These are phyloP conservation scores for Silene vulgaris DNA, from an alignment of 179 eudicot genomes.

Conservation along the genomic window DNA sequence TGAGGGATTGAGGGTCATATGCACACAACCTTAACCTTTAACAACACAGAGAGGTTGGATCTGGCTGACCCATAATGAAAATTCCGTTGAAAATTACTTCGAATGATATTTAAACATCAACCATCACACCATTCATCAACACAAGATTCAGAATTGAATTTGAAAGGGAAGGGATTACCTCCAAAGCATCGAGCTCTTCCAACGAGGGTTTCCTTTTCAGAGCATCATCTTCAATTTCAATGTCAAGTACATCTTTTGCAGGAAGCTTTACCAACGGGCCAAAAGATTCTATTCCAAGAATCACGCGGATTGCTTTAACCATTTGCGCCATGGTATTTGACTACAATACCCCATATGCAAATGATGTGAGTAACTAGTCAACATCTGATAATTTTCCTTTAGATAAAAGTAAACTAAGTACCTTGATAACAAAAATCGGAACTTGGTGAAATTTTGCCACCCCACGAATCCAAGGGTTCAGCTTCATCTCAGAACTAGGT, in stretches of 20 bases:
- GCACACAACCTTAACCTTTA: no score
- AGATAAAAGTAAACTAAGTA: conserved; percentile 22
- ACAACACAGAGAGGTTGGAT: no score
- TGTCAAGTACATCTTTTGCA: conserved; percentile 41
- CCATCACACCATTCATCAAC: background rate
- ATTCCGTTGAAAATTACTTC: no score
- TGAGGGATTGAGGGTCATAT: no score
- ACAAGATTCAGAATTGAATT: background rate
- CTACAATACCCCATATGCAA: conserved; percentile 39
- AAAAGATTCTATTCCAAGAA: conserved; percentile 60
- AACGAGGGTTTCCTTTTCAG: conserved; percentile 76
- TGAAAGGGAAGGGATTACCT: conserved; percentile 43
- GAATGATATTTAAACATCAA: background rate
- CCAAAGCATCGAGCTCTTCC: conserved; percentile 98
- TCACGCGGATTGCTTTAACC: conserved; percentile 91
- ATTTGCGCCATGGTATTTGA: conserved; percentile 93
- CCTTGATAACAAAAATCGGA: conserved; percentile 89
- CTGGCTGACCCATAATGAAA: no score
- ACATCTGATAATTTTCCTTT: background rate
- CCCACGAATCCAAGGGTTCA: conserved; percentile 92
- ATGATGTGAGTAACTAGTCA: background rate
- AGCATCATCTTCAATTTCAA: conserved; percentile 82
- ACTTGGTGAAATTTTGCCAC: conserved; percentile 87
- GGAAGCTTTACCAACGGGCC: conserved; percentile 36
- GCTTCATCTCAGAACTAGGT: conserved; percentile 69